Conservation (phyloP, 2,329 filamentous ascomycete species). For the Chrysosporium keratinophilum region DNA sequence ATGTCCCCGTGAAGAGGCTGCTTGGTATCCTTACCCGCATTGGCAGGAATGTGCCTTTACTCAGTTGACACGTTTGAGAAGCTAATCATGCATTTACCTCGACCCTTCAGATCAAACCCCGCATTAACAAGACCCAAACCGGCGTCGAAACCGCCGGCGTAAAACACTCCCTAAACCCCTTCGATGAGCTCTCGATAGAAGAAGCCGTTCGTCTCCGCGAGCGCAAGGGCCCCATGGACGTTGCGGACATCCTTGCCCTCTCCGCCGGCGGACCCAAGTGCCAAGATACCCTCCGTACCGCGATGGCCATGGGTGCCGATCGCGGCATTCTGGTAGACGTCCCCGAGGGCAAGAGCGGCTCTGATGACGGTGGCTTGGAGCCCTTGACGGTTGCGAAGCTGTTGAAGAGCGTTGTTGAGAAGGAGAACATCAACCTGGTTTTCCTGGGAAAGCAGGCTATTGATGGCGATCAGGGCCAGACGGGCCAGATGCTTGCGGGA, state of each 20-base stretch:
- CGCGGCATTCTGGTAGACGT: slow-evolving; percentile 78
- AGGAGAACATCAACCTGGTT: slow-evolving; percentile 82
- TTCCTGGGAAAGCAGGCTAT: slow-evolving; percentile 97
- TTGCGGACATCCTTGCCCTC: slow-evolving; percentile 86
- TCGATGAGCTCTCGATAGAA: slow-evolving; percentile 96
- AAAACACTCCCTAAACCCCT: slow-evolving; percentile 98
- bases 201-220: slow-evolving; percentile 92
- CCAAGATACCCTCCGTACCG: slow-evolving; percentile 79
- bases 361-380: slow-evolving; percentile 58
- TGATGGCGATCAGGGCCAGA: slow-evolving; percentile 91
- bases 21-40: not conserved
- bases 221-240: slow-evolving; percentile 63
- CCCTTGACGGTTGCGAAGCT: slow-evolving; percentile 89
- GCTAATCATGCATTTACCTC: slow-evolving; percentile 1
- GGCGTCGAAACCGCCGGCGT: slow-evolving; percentile 85
- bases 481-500: slow-evolving; percentile 94
- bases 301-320: slow-evolving; percentile 98
- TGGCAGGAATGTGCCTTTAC: slow-evolving; percentile 1
- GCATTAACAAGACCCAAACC: slow-evolving; percentile 62
- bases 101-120: slow-evolving; percentile 52
- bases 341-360: slow-evolving; percentile 50
- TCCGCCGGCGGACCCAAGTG: slow-evolving; percentile 81
- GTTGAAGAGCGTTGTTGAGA: slow-evolving; percentile 65
- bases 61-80: not conserved
- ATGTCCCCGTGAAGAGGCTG: not conserved